Evolutionary conservation across 192 early-diverging fungal species (phyloP), one percentile per base, ranked within the genome.

Genomic region (Rhizophagus clarus): DNA sequence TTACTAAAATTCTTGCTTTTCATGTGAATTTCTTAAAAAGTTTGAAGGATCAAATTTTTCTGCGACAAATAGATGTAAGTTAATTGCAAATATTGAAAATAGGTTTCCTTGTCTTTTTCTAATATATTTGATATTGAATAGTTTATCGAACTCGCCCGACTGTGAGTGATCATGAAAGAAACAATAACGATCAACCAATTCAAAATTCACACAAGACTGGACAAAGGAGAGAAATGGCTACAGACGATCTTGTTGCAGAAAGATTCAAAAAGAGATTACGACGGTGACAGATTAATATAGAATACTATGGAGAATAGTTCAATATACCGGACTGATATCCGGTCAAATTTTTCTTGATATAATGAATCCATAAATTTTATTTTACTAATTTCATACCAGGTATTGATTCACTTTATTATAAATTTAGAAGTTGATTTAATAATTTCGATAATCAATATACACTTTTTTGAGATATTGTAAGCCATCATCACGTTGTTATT

Each of bases 181-280:
- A 14, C n/a, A 32, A 70, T n/a, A 75, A 6, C 83, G 32, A 80
- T 75, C 20, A 83, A 85, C 26, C 81, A 84, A 61, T 80, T 82
- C 28, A 83, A 82, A 40, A 83, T 79, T 45, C 72, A 31, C 78
- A 80, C 47, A 81, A 79, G 6, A 67, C 80, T 24, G 76, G 83
- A 6, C 88, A 89, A 74, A 86, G 90, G 32, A 83, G 91, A 62
- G 89, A 91, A 29, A 94, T 91, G 91, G 96, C 96, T 5, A 96
- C 92, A 10, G 96, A 97, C 82, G 95, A 96, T 40, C 80, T 91
- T 29, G 93, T 92, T 0, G 90, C 94, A 80, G 93, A 95, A 81
- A 86, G 94, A 71, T 97, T 97, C 72, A 95, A 94, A 75, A 96
- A 96, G 82, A 88, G 93, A 22, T 92, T 93, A 88, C 84, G 94